Conservation (phyloP, 345 rosid genomes). For the Raphanus sativus region DNA sequence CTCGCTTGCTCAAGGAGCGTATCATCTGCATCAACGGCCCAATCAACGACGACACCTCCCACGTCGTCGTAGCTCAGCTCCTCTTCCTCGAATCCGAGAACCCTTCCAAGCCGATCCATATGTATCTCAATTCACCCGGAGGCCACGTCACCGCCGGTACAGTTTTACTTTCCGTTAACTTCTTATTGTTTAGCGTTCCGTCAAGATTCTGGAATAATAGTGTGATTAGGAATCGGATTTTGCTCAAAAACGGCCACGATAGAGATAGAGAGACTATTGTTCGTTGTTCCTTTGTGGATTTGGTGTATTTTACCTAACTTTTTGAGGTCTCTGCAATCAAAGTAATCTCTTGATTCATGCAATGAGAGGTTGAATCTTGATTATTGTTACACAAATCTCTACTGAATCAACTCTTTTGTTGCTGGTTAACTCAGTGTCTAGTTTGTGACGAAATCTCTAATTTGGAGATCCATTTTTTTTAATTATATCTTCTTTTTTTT, state of each 20-base stretch:
- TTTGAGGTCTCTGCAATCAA: too few species aligned
- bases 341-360: not conserved
- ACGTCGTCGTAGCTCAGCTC: slow-evolving; percentile 97
- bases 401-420: too few species aligned
- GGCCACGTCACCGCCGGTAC: slow-evolving; percentile 97
- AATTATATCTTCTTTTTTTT: not conserved
- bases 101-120: slow-evolving; percentile 93
- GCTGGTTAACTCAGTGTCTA: too few species aligned
- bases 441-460: too few species aligned
- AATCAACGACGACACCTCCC: slow-evolving; percentile 85
- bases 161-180: not conserved
- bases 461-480: too few species aligned
- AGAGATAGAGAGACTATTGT: too few species aligned
- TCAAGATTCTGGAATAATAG: not conserved
- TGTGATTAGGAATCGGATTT: slow-evolving; percentile 4
- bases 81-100: slow-evolving; percentile 97
- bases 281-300: too few species aligned
- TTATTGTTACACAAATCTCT: not conserved
- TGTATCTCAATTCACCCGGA: slow-evolving; percentile 98
- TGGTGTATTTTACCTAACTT: too few species aligned
- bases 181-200: not conserved
- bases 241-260: too few species aligned
- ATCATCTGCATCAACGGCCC: slow-evolving; percentile 94
- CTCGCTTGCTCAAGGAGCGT: slow-evolving; percentile 90
- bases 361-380: not conserved